A percentile compares a stretch with the other conserved stretches of the same genome.
phyloP scores from a whole-genome alignment of 2,329 filamentous ascomycete genomes.

The Epichloe typhina region DNA sequence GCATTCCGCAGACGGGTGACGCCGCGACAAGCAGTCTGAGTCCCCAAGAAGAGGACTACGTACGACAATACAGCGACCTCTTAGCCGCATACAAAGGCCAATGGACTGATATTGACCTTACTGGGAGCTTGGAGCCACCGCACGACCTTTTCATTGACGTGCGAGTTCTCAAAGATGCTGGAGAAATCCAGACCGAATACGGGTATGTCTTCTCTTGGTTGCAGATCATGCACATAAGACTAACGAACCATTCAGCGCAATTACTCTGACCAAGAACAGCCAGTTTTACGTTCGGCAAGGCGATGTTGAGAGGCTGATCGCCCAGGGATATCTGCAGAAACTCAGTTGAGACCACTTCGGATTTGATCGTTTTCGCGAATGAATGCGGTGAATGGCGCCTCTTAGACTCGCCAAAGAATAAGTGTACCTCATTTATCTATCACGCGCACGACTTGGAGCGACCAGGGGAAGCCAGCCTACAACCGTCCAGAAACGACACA shows the following conservation, averaged over 20 bases:
- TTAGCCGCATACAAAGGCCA: constrained; percentile 95
- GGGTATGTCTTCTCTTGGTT: constrained; percentile 39
- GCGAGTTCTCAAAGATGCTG: constrained; percentile 86
- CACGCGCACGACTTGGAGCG: too few relatives aligned
- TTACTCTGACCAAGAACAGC: constrained; percentile 94
- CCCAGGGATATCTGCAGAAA: constrained; percentile 88
- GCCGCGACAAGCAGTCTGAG: constrained; percentile 63
- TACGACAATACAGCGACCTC: constrained; percentile 80
- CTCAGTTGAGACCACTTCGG: constrained; percentile 46
- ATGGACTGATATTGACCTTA: constrained; percentile 95
- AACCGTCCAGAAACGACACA: background rate
- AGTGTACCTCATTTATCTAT: background rate
- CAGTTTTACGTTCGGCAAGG: constrained; percentile 95
- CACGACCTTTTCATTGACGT: constrained; percentile 95
- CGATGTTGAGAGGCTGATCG: constrained; percentile 87
- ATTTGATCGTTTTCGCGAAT: background rate
- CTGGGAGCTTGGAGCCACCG: constrained; percentile 87
- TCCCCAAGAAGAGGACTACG: constrained; percentile 93
- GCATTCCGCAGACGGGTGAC: constrained; percentile 26
- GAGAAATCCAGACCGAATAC: constrained; percentile 98
- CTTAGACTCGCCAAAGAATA: too few relatives aligned
- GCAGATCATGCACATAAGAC: background rate
- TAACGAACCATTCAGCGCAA: constrained; percentile 47
- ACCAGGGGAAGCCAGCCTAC: background rate
- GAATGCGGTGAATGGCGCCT: background rate